A percentile compares a stretch with the other conserved stretches of the same genome.
Conservation (phyloP, 768 basidiomycete species). For the Gymnopilus junonius region DNA sequence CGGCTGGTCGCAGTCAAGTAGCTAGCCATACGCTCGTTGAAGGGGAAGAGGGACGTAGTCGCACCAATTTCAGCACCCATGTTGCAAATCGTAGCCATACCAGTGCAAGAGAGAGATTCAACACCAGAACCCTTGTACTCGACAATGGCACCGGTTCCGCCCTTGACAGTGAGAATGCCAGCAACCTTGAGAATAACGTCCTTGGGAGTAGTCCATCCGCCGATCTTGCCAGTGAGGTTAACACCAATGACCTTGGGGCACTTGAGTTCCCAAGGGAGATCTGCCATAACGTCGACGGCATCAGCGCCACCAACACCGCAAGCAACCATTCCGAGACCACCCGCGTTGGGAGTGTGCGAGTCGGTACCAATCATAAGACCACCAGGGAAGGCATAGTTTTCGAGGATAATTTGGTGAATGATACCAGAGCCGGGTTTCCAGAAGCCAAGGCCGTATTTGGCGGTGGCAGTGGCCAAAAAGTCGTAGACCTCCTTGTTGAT, state of each 20-base stretch:
- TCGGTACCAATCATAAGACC: conserved; percentile 99
- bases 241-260: conserved; percentile 99
- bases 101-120: conserved; percentile 95
- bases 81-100: conserved; percentile 99
- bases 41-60: conserved; percentile 98
- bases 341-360: conserved; percentile 98
- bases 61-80: conserved; percentile 99
- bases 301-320: conserved; percentile 99
- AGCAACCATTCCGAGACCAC: conserved; percentile 98
- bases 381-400: conserved; percentile 99
- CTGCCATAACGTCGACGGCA: conserved; percentile 99
- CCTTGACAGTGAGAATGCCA: conserved; percentile 98
- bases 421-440: conserved; percentile 99
- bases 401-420: conserved; percentile 98
- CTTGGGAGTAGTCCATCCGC: conserved; percentile 98
- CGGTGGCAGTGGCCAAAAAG: conserved; percentile 96
- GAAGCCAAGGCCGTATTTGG: conserved; percentile 99
- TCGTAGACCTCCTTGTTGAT: conserved; percentile 99
- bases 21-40: conserved; percentile 91
- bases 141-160: conserved; percentile 98
- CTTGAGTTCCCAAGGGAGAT: conserved; percentile 98
- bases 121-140: conserved; percentile 97
- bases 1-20: conserved; percentile 98
- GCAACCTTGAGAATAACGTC: conserved; percentile 99
- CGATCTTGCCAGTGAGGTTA: conserved; percentile 91